Conservation (phyloP, 169 alveolate species). For the Plasmodium fragile region DNA sequence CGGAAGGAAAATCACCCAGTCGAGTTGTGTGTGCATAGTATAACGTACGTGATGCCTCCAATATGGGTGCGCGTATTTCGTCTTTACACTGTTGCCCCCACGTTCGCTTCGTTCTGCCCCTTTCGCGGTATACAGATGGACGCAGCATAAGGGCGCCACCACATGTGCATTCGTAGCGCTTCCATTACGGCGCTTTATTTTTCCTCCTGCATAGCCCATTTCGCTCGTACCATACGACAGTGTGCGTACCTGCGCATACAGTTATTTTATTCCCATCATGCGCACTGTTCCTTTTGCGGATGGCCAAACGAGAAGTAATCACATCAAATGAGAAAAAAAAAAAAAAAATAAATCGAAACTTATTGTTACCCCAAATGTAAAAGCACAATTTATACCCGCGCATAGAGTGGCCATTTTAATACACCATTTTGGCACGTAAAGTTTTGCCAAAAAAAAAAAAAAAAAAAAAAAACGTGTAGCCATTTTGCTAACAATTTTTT, state of each 20-base stretch:
- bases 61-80: not conserved
- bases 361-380: not conserved
- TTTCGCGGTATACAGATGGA: not conserved
- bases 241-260: not conserved
- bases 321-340: not conserved
- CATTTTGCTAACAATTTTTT: not conserved
- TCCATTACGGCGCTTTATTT: not conserved
- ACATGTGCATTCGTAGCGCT: not conserved
- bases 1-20: not conserved
- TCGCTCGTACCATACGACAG: not conserved
- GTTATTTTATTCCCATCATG: not conserved
- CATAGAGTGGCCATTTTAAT: not conserved
- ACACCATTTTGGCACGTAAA: constrained; percentile 1
- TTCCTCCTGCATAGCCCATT: not conserved
- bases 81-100: not conserved
- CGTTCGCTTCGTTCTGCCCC: not conserved
- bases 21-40: not conserved
- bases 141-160: not conserved
- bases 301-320: not conserved
- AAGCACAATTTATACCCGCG: not conserved
- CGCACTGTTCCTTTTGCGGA: not conserved
- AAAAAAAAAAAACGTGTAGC: not conserved
- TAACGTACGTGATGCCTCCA: not conserved
- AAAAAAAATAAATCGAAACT: not conserved
- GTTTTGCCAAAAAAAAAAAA: not conserved